Base-by-base conservation (phyloP, 495 filamentous ascomycete genomes). In the Penicillium desertorum region DNA sequence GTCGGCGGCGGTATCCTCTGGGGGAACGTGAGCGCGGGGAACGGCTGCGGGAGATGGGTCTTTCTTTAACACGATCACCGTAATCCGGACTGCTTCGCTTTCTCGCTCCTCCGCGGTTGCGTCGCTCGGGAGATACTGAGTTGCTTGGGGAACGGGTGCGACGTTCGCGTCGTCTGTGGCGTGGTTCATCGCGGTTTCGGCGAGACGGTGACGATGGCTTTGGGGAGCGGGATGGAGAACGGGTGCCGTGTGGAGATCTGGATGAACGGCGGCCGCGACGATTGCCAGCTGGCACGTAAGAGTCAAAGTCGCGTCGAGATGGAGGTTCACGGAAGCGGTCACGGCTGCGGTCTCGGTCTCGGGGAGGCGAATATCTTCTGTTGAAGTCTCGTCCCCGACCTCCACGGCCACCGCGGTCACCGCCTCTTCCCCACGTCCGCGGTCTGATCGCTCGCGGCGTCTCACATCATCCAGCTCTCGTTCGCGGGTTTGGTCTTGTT, bases 361-460 rank as follows among this genome's bases (percentile, higher is more conserved):
- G 71, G 53, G 71, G 83, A 43, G 88, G 87, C n/a, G 82, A 79
- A 25, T 88, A 88, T 30, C 84, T 81, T 47, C 81, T 67, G 22
- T 78, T 75, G 58, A 70, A 76, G 58, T 79, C 77, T 37, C 74
- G 69, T 55, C 77, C 71, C 54, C 73, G 69, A 53, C 77, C 72
- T 50, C 80, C 79, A 37, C 81, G 77, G 44, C 80, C 73, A 27
- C 22, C 20, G 12, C 20, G 19, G 14, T 50, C 30, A 56, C 75
- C 76, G 22, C 83, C 81, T 44, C 85, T 78, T 58, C 85, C 76
- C 83, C 82, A 56, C 86, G 77, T 46, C 70, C 70, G 17, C 90
- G 86, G 27, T 92, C 87, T 42, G 75, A 78, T 25, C 91, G 88
- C 63, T 96, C 91, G 54, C 86, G 79, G 48, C 88, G 83, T 65